Conservation (phyloP, 164 flowering plant genomes). For the Dillenia suffruticosa region DNA sequence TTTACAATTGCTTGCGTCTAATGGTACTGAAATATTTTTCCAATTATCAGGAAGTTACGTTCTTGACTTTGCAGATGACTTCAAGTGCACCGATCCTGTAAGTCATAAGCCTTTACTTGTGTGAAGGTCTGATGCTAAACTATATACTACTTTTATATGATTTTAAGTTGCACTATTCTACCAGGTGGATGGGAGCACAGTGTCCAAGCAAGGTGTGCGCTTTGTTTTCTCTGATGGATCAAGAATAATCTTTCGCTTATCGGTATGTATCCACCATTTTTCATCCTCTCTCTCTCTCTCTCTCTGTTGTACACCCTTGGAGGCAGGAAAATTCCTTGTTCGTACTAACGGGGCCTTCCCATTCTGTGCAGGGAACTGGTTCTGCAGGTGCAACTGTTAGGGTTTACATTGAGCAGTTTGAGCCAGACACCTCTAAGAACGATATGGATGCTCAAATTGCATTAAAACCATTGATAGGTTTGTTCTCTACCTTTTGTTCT, state of each 20-base stretch:
- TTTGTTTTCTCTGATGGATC: slow-evolving; percentile 98
- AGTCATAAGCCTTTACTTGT: slow-evolving; percentile 25
- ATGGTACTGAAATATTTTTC: slow-evolving; percentile 10
- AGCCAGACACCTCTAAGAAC: slow-evolving; percentile 80
- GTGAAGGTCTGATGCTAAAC: neutral
- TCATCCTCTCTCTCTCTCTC: too few relatives aligned
- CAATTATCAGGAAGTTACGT: slow-evolving; percentile 54
- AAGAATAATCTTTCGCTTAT: slow-evolving; percentile 88
- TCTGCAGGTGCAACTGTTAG: slow-evolving; percentile 96
- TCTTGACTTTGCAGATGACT: slow-evolving; percentile 94
- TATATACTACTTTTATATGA: neutral
- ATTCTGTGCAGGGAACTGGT: slow-evolving; percentile 78
- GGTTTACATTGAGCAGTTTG: slow-evolving; percentile 87
- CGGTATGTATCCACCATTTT: slow-evolving; percentile 31
- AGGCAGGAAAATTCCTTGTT: too few relatives aligned
- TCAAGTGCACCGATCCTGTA: slow-evolving; percentile 91
- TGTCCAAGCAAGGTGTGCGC: slow-evolving; percentile 87
- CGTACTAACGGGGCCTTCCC: too few relatives aligned
- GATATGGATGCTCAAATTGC: slow-evolving; percentile 88
- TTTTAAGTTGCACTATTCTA: slow-evolving; percentile 8
- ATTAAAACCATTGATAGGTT: slow-evolving; percentile 85
- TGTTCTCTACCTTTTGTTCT: slow-evolving; percentile 9
- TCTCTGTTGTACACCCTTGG: too few relatives aligned
- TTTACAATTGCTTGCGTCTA: neutral
- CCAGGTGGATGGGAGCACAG: slow-evolving; percentile 95